phyloP scores from a whole-genome alignment of 345 rosid species.

The Lepidium africanum region DNA sequence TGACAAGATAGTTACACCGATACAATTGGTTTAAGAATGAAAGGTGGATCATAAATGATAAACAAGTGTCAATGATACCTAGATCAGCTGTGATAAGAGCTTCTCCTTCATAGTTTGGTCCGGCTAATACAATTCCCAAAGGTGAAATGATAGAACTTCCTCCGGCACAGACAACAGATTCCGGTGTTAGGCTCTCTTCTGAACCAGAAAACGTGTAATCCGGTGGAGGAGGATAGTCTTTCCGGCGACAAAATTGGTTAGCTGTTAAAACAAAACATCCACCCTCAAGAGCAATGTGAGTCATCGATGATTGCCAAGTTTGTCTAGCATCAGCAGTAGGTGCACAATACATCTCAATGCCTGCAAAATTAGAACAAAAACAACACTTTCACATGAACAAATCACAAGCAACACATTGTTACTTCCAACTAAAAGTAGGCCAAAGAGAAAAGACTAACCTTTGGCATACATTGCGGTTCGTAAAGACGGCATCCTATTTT shows the following conservation, averaged over 20 bases:
- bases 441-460: constrained; percentile 39
- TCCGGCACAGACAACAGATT: constrained; percentile 81
- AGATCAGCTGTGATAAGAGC: constrained; percentile 82
- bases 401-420: not conserved
- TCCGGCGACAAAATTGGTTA: constrained; percentile 81
- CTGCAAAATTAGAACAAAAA: constrained; percentile 27
- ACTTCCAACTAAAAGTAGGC: not conserved
- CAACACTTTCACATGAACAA: not conserved
- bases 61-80: constrained; percentile 36
- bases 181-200: constrained; percentile 61
- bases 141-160: constrained; percentile 93
- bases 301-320: constrained; percentile 84
- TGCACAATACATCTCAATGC: constrained; percentile 89
- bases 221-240: constrained; percentile 89
- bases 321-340: constrained; percentile 91
- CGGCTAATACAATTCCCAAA: constrained; percentile 69
- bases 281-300: constrained; percentile 94
- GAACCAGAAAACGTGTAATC: constrained; percentile 61
- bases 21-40: not conserved
- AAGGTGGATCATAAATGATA: not conserved
- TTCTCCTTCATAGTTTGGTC: constrained; percentile 89
- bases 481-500: constrained; percentile 88
- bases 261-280: constrained; percentile 90
- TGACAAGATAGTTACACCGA: constrained; percentile 2
- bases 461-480: constrained; percentile 90